Evolutionary conservation across 495 filamentous ascomycete species (phyloP), one percentile per base, ranked within the genome.

Genomic region (Penicillium steckii): DNA sequence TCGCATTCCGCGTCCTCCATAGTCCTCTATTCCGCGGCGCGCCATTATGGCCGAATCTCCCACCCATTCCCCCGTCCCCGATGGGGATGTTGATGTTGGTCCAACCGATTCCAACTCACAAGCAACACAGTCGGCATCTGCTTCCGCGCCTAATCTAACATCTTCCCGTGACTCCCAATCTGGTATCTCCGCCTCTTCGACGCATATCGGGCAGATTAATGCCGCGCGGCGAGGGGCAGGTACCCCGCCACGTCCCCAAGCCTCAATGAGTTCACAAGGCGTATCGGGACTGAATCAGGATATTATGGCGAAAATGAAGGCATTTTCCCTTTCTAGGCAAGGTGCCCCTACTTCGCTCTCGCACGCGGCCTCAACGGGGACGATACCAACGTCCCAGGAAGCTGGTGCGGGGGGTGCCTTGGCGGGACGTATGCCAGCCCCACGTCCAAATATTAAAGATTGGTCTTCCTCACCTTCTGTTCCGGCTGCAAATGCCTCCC

Each of bases 231-330:
- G 84, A 58, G 71, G 67, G 13, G 62, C 59, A 4, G 66, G 59
- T 7, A 54, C 62, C 10, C 82, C 85, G 32, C 67, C 70, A 30
- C 68, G 75, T n/a, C 72, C 69, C 3, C 71, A 75, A 9, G 60
- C 74, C 8, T 79, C 82, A 8, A 75, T 85, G 61, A 82, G 83
- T 32, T 78, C 75, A 43, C 74, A 78, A 38, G 74, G 74, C 38
- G 68, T 68, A 5, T 78, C 78, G 46, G 77, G 79, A 24, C 70
- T 94, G 18, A 87, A 89, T 33, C 83, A 87, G 66, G 90, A 95
- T 54, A 83, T 97, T 53, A 82, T 88, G 73, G 88, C 85, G 29
- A 91, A 86, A 59, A 86, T 93, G 77, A 84, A 83, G 56, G 88
- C 87, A 2, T 90, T 91, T 46, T 85, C 88, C 48, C 63, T 88